phyloP scores from a whole-genome alignment of 2,329 filamentous ascomycete genomes.

The Calonectria hawksworthii region DNA sequence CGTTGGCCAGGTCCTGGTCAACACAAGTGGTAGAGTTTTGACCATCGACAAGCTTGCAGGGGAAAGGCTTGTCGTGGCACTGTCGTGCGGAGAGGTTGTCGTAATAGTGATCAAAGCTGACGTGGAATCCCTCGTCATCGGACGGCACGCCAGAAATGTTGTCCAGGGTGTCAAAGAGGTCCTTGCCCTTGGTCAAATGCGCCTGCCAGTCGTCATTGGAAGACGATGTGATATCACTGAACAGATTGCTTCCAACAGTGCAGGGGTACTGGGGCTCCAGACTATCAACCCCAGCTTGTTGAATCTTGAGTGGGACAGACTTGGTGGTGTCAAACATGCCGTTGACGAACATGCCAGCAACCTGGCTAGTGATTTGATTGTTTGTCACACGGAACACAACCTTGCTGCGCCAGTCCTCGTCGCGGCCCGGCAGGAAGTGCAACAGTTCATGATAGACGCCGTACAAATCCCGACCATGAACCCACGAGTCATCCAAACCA shows the following conservation, averaged over 20 bases:
- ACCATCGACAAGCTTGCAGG: slow-evolving; percentile 70
- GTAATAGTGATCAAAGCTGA: slow-evolving; percentile 84
- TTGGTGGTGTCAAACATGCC: slow-evolving; percentile 73
- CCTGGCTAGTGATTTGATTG: slow-evolving; percentile 86
- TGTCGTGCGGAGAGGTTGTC: slow-evolving; percentile 86
- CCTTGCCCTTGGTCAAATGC: slow-evolving; percentile 70
- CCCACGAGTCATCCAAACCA: slow-evolving; percentile 81
- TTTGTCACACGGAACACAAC: slow-evolving; percentile 82
- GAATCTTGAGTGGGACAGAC: slow-evolving; percentile 61
- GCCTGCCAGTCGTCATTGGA: slow-evolving; percentile 68
- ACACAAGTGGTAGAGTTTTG: slow-evolving; percentile 70
- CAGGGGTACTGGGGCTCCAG: slow-evolving; percentile 83
- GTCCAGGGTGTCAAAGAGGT: slow-evolving; percentile 74
- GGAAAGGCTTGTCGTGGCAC: slow-evolving; percentile 80
- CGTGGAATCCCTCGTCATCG: slow-evolving; percentile 74
- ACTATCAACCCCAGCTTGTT: slow-evolving; percentile 73
- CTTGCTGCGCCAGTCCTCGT: slow-evolving; percentile 56
- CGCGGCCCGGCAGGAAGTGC: slow-evolving; percentile 71
- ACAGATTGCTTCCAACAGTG: slow-evolving; percentile 60
- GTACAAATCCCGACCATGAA: slow-evolving; percentile 83
- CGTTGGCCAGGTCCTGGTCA: slow-evolving; percentile 72
- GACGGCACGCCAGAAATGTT: slow-evolving; percentile 74
- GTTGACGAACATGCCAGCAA: slow-evolving; percentile 79
- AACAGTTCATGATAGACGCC: slow-evolving; percentile 81
- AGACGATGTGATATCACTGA: slow-evolving; percentile 58